Evolutionary conservation across 306 rosid species (phyloP).

Genomic region (Purshia tridentata): DNA sequence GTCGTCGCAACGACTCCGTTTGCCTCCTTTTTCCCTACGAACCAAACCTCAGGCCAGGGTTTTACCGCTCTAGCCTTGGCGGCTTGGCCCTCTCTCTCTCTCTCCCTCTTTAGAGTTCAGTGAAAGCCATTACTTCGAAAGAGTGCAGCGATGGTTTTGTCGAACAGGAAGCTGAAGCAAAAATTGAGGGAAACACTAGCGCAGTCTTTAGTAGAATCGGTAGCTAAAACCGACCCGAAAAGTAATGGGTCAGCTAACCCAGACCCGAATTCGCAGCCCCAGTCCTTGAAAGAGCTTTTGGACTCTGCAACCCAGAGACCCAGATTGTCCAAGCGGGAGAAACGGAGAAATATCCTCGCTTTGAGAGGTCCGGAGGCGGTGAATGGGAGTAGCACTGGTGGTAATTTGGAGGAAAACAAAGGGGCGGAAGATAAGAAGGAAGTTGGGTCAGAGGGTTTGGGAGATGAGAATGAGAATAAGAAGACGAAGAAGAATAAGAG

Average conservation of each 20-base stretch:
- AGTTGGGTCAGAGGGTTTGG: conserved; percentile 23
- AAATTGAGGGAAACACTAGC: conserved; percentile 55
- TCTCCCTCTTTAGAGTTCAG: neutral
- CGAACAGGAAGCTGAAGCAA: conserved; percentile 79
- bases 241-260: conserved; percentile 24
- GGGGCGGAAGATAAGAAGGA: conserved; percentile 28
- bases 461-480: conserved; percentile 24
- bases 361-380: conserved; percentile 25
- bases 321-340: conserved; percentile 77
- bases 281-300: conserved; percentile 47
- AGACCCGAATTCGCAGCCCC: conserved; percentile 14
- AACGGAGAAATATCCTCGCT: conserved; percentile 49
- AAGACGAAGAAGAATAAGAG: conserved; percentile 27
- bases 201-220: conserved; percentile 30
- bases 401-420: conserved; percentile 7
- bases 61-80: conserved; percentile 1
- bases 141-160: conserved; percentile 65
- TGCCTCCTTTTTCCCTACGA: neutral
- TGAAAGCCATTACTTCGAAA: neutral
- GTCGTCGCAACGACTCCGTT: neutral
- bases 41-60: neutral
- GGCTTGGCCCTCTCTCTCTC: neutral
- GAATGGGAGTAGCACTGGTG: conserved; percentile 22
- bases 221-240: conserved; percentile 20
- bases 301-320: conserved; percentile 42